phyloP scores from a whole-genome alignment of 1,284 basidiomycete genomes.

The Spongiforma sp. region DNA sequence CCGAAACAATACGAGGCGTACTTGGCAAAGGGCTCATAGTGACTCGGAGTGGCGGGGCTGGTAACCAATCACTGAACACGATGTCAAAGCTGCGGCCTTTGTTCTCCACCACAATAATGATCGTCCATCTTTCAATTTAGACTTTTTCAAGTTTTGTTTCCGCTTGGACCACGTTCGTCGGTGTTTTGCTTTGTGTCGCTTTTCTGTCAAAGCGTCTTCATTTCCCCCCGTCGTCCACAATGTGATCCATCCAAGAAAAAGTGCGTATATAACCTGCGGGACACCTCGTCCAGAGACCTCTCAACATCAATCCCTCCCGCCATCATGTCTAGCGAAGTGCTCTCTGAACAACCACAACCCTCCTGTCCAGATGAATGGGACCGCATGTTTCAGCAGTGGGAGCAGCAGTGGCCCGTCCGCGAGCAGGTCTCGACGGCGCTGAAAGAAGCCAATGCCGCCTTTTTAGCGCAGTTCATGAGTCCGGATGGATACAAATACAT shows the following conservation, averaged over 20 bases:
- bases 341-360: neutral
- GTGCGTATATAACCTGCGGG: constrained; percentile 17
- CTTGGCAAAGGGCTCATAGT: constrained; percentile 46
- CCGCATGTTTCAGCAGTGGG: neutral
- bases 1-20: constrained; percentile 69
- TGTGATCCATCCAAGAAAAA: constrained; percentile 3
- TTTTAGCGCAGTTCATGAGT: constrained; percentile 16
- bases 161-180: constrained; percentile 12
- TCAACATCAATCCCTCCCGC: neutral
- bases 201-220: constrained; percentile 13
- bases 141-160: constrained; percentile 7
- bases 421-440: constrained; percentile 9
- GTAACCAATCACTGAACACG: too few species aligned
- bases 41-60: too few species aligned
- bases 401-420: neutral
- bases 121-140: neutral
- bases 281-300: neutral
- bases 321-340: constrained; percentile 13
- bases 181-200: neutral
- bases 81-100: too few species aligned
- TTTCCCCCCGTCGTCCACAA: constrained; percentile 6
- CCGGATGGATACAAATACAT: constrained; percentile 18
- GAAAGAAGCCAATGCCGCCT: constrained; percentile 17
- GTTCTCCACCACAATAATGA: constrained; percentile 15
- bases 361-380: constrained; percentile 5